phyloP scores from a whole-genome alignment of 169 alveolate species.

The Cyclospora cayetanensis region DNA sequence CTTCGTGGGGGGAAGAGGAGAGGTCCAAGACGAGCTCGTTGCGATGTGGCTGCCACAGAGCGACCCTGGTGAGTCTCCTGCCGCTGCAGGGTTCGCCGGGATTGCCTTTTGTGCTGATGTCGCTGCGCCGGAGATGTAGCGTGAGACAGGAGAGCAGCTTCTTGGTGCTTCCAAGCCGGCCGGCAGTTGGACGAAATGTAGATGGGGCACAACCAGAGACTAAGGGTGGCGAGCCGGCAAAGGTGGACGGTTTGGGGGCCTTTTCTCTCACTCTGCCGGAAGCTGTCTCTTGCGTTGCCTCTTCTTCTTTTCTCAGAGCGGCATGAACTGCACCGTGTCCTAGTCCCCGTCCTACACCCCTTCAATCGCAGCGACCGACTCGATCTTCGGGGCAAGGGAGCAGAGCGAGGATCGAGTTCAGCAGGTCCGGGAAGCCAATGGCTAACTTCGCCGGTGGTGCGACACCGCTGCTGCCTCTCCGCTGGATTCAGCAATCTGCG shows the following conservation, averaged over 20 bases:
- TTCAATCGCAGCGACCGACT: background rate
- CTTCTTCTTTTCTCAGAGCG: background rate
- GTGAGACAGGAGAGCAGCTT: too few relatives aligned
- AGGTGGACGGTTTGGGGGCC: too few relatives aligned
- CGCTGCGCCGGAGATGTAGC: background rate
- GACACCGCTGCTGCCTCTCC: background rate
- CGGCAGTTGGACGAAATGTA: too few relatives aligned
- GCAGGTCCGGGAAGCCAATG: background rate
- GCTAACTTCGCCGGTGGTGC: background rate
- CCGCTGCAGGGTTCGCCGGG: too few relatives aligned
- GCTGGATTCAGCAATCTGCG: background rate
- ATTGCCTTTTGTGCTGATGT: background rate
- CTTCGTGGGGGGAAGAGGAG: background rate
- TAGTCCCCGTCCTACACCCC: background rate
- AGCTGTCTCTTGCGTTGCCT: background rate
- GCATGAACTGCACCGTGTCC: background rate
- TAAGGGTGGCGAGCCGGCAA: too few relatives aligned
- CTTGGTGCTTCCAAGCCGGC: too few relatives aligned
- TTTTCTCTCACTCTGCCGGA: too few relatives aligned
- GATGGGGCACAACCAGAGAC: too few relatives aligned
- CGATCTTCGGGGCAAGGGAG: background rate
- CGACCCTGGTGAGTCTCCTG: constrained; percentile 13
- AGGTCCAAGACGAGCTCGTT: background rate
- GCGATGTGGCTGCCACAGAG: background rate
- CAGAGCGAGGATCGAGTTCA: background rate